Percentiles rank a stretch among this genome's conserved stretches.
These are phyloP conservation scores for Aspergillus texensis DNA, from an alignment of 2,329 filamentous ascomycete species.

Conservation along the genomic window DNA sequence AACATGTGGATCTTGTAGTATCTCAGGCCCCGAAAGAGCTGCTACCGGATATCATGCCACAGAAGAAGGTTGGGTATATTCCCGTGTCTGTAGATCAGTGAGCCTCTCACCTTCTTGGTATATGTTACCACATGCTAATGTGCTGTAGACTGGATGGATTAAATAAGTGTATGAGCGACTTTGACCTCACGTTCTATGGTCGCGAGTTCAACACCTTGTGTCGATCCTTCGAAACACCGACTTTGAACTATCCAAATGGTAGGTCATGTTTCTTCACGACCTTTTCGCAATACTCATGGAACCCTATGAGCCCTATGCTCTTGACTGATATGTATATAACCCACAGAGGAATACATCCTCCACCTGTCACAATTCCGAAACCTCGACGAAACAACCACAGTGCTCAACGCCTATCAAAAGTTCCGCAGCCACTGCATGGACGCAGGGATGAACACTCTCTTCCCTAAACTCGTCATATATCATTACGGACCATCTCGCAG, in stretches of 20 bases:
- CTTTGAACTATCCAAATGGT: constrained; percentile 12
- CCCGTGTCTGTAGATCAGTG: too few species aligned
- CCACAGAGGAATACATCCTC: constrained; percentile 12
- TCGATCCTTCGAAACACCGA: constrained; percentile 1
- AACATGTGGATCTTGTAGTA: too few species aligned
- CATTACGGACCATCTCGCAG: too few species aligned
- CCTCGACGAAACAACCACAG: constrained; percentile 6
- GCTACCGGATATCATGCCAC: too few species aligned
- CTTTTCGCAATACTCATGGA: too few species aligned
- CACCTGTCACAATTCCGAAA: constrained; percentile 12
- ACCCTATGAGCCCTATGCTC: too few species aligned
- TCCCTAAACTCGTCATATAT: not conserved
- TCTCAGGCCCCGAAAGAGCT: too few species aligned
- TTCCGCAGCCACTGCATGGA: constrained; percentile 1
- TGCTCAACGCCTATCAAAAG: constrained; percentile 7
- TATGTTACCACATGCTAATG: too few species aligned
- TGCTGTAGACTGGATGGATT: too few species aligned
- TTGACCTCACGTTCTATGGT: constrained; percentile 13
- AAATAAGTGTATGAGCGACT: not conserved
- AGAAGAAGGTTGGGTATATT: too few species aligned
- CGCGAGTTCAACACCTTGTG: constrained; percentile 13
- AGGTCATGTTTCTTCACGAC: not conserved
- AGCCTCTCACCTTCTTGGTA: too few species aligned
- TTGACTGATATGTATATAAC: too few species aligned
- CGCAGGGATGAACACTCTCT: not conserved